Evolutionary conservation across 331 rosid species (phyloP), one percentile per base, ranked within the genome.

Genomic region (Quercus lobata): DNA sequence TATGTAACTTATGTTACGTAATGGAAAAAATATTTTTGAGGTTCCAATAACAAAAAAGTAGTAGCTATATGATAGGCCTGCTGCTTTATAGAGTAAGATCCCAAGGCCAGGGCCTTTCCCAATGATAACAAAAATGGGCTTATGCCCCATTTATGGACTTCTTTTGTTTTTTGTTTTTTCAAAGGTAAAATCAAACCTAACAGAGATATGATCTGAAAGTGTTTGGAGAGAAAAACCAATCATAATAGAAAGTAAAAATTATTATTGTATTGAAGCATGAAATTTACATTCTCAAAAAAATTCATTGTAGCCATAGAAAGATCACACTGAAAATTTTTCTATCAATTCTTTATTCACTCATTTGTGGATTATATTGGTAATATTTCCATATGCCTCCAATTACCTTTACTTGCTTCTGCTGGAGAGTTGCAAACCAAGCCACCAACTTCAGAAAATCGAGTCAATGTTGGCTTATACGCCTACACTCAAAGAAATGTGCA

Each of bases 341-440:
- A 18, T 34, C 27, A 32, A 8, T 32, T 32, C 12, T 32, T 57
- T 68, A 66, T 58, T 76, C 69, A 57, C 55, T 71, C 52, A 66
- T 18, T 5, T 66, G 24, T 11, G 19, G n/a, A 24, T 58, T 79
- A 77, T 27, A 79, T 65, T 72, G 18, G 14, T 49, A 72, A 72
- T 63, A 56, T 22, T 14, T 22, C 34, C 60, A 57, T 49, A 69
- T 35, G 68, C 57, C 52, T 57, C 76, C 76, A 77, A 71, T 85
- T 88, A 94, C 98, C 98, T 90, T 88, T 89, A 75, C 91, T 85
- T 77, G 89, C 94, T 87, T 94, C 97, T 32, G 94, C 96, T 27
- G 97, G 98, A 75, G 97, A 85, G 79, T 89, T 90, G 81, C 97
- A 96, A 77, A 82, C 71, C 83, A 85, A 85, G 84, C 98, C 98